These are phyloP conservation scores for Penicillium samsonianum DNA, from an alignment of 495 filamentous ascomycete species.

Conservation along the genomic window DNA sequence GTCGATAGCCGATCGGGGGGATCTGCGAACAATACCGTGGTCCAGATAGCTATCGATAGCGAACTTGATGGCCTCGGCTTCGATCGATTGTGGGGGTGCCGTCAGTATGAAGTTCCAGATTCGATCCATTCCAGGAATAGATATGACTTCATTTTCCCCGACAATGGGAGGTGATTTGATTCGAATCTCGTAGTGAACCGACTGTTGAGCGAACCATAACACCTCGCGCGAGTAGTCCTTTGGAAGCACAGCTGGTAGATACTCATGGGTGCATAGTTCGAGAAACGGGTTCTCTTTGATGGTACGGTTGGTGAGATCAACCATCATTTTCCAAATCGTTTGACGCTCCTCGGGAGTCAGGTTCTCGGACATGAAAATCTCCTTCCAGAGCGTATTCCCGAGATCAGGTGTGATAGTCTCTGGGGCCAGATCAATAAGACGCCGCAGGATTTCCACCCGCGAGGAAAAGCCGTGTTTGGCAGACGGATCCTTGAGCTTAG, in stretches of 20 bases:
- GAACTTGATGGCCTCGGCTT: constrained; percentile 62
- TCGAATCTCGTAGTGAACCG: constrained; percentile 49
- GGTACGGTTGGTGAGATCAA: constrained; percentile 47
- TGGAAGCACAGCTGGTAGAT: constrained; percentile 64
- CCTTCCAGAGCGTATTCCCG: constrained; percentile 64
- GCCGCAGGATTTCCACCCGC: constrained; percentile 58
- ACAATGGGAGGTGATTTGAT: constrained; percentile 40
- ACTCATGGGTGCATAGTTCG: constrained; percentile 62
- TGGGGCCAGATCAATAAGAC: constrained; percentile 59
- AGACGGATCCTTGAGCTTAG: constrained; percentile 38
- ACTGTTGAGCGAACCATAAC: constrained; percentile 65
- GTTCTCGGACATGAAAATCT: constrained; percentile 62
- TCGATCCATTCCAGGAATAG: constrained; percentile 67
- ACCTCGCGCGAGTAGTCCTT: constrained; percentile 65
- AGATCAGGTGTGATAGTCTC: constrained; percentile 61
- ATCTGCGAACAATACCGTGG: constrained; percentile 40
- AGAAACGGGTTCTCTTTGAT: constrained; percentile 61
- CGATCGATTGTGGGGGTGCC: constrained; percentile 68
- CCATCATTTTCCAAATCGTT: constrained; percentile 66
- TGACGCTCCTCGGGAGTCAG: constrained; percentile 57
- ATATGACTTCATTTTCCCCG: constrained; percentile 48
- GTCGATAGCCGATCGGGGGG: constrained; percentile 53
- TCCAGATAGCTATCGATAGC: constrained; percentile 79
- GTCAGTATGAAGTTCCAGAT: constrained; percentile 82
- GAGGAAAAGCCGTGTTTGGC: constrained; percentile 44